phyloP scores from a whole-genome alignment of 2,329 filamentous ascomycete species.

The Trematosphaeria pertusa region DNA sequence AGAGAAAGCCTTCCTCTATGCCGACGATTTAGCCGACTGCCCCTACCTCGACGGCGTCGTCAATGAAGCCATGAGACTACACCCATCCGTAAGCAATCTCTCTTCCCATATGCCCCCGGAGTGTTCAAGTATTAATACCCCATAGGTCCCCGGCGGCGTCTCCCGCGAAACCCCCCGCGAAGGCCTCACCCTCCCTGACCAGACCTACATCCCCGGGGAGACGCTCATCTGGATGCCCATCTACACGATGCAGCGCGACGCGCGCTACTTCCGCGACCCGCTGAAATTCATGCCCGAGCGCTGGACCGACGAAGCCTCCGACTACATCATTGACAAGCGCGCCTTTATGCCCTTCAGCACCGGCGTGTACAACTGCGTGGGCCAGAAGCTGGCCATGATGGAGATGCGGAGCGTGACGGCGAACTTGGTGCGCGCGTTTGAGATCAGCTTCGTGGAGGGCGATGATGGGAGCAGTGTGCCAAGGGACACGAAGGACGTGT shows the following conservation, averaged over 20 bases:
- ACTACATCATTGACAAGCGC: slow-evolving; percentile 39
- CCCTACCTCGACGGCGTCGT: slow-evolving; percentile 41
- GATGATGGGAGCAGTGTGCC: slow-evolving; percentile 30
- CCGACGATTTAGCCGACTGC: slow-evolving; percentile 32
- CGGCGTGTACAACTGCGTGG: slow-evolving; percentile 73
- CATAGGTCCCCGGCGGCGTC: slow-evolving; percentile 37
- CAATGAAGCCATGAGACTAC: slow-evolving; percentile 38
- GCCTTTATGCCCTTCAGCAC: slow-evolving; percentile 77
- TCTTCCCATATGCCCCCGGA: too few species aligned
- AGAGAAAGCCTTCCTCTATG: slow-evolving; percentile 30
- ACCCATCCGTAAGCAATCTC: slow-evolving; percentile 39
- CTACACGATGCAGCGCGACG: slow-evolving; percentile 38
- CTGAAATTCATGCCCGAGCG: slow-evolving; percentile 38
- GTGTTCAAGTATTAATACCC: slow-evolving; percentile 7
- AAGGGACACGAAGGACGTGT: slow-evolving; percentile 33
- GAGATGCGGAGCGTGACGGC: slow-evolving; percentile 69
- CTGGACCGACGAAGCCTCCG: slow-evolving; percentile 35
- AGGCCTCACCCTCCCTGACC: slow-evolving; percentile 39
- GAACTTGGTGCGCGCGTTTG: slow-evolving; percentile 66
- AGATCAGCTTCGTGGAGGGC: slow-evolving; percentile 51
- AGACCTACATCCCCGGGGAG: slow-evolving; percentile 39
- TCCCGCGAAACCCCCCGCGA: slow-evolving; percentile 42
- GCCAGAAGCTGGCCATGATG: slow-evolving; percentile 69
- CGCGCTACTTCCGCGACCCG: slow-evolving; percentile 33
- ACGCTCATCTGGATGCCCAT: slow-evolving; percentile 39